A percentile compares a stretch with the other conserved stretches of the same genome.
phyloP scores from a whole-genome alignment of 2,329 filamentous ascomycete species.

The Kalaharituber pfeilii region DNA sequence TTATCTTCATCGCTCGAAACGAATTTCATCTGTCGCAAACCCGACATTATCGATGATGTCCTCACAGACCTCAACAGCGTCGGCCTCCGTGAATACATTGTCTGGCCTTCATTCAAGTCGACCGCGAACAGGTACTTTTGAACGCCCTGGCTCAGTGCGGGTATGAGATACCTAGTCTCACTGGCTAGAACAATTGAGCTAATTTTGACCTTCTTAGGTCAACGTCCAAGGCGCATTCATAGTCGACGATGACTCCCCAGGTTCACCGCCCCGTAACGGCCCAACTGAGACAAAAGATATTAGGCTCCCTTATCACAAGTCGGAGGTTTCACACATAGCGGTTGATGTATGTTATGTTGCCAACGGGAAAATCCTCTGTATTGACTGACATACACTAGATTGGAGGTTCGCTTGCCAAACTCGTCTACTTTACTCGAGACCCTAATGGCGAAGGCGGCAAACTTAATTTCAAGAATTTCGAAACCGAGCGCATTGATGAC shows the following conservation, averaged over 20 bases:
- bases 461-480: constrained; percentile 88
- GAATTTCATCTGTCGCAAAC: too few relatives aligned
- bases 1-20: too few relatives aligned
- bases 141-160: constrained; percentile 16
- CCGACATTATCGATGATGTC: not conserved
- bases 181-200: not conserved
- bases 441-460: constrained; percentile 54
- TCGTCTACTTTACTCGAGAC: constrained; percentile 93
- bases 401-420: constrained; percentile 83
- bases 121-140: constrained; percentile 2
- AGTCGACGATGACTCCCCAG: constrained; percentile 57
- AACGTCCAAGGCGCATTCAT: constrained; percentile 96
- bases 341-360: constrained; percentile 83
- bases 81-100: not conserved
- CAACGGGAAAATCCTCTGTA: not conserved
- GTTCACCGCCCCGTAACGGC: constrained; percentile 27
- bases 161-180: constrained; percentile 1
- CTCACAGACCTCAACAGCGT: not conserved
- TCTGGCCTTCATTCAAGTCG: not conserved
- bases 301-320: constrained; percentile 85
- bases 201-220: constrained; percentile 53
- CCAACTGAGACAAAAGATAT: constrained; percentile 70
- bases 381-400: constrained; percentile 42
- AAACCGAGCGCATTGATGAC: constrained; percentile 84
- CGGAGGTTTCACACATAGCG: constrained; percentile 88